A percentile compares a stretch with the other conserved stretches of the same genome.
Evolutionary conservation across 1,139 yeast genomes (phyloP).

Genomic region (Kodamaea fungicola): DNA sequence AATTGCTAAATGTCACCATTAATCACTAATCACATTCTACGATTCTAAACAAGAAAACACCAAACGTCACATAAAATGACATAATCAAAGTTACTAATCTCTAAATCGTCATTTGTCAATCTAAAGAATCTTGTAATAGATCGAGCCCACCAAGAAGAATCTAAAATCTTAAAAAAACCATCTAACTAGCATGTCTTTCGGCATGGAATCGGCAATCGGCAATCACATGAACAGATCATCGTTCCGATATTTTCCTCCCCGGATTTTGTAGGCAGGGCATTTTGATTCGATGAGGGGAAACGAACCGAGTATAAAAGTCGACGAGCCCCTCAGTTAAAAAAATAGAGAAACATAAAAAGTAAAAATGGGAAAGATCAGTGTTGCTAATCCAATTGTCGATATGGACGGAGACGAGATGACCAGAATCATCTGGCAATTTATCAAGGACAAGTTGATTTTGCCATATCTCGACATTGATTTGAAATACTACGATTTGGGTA

Average conservation of each 20-base stretch:
- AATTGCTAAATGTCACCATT: too few relatives aligned
- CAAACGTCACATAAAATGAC: background rate
- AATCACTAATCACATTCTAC: too few relatives aligned
- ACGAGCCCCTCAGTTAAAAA: constrained; percentile 2
- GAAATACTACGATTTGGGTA: constrained; percentile 73
- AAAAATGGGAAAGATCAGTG: constrained; percentile 52
- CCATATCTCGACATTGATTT: constrained; percentile 73
- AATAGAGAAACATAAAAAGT: background rate
- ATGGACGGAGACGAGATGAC: constrained; percentile 89
- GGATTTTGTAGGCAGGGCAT: background rate
- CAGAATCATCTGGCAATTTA: constrained; percentile 76
- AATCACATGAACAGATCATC: background rate
- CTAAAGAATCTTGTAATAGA: too few relatives aligned
- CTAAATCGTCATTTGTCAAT: too few relatives aligned
- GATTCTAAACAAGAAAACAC: background rate
- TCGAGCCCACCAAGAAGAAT: too few relatives aligned
- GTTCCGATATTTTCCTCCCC: constrained; percentile 1
- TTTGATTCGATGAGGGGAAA: background rate
- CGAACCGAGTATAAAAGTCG: constrained; percentile 3
- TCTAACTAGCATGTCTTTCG: too few relatives aligned
- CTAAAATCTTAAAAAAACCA: too few relatives aligned
- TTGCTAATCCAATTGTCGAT: constrained; percentile 71
- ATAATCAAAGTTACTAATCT: background rate
- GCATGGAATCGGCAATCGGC: too few relatives aligned
- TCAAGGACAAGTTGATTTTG: constrained; percentile 63